phyloP scores from a whole-genome alignment of 2,329 filamentous ascomycete species.

The Fusarium pseudocircinatum region DNA sequence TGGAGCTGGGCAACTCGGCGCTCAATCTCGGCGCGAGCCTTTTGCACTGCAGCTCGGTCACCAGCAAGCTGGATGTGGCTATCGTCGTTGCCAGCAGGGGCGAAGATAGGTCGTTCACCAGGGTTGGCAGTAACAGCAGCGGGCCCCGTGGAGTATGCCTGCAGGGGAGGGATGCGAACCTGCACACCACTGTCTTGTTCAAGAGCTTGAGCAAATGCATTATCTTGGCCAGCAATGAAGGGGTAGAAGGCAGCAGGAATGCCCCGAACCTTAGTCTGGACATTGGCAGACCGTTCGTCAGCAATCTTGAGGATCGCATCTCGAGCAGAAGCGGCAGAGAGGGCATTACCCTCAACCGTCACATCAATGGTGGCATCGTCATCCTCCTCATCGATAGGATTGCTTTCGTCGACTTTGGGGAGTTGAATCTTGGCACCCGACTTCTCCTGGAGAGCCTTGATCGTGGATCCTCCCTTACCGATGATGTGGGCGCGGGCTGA shows the following conservation, averaged over 20 bases:
- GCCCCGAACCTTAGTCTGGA: slow-evolving; percentile 82
- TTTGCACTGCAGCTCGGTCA: slow-evolving; percentile 83
- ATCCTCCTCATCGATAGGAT: slow-evolving; percentile 70
- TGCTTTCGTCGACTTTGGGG: slow-evolving; percentile 77
- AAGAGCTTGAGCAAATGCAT: slow-evolving; percentile 72
- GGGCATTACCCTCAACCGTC: slow-evolving; percentile 87
- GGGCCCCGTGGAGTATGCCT: slow-evolving; percentile 76
- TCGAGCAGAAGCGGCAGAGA: slow-evolving; percentile 84
- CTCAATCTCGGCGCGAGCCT: slow-evolving; percentile 83
- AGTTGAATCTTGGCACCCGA: slow-evolving; percentile 92
- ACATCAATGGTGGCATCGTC: slow-evolving; percentile 89
- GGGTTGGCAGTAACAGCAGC: slow-evolving; percentile 69
- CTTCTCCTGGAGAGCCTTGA: slow-evolving; percentile 88
- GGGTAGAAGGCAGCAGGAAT: slow-evolving; percentile 95
- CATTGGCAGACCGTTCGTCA: slow-evolving; percentile 82
- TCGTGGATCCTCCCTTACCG: slow-evolving; percentile 87
- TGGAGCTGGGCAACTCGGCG: slow-evolving; percentile 79
- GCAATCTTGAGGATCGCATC: slow-evolving; percentile 89
- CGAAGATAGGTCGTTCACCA: slow-evolving; percentile 75
- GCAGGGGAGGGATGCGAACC: slow-evolving; percentile 84
- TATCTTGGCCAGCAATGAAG: slow-evolving; percentile 86
- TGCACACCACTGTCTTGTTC: slow-evolving; percentile 83
- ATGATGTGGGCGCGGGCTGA: slow-evolving; percentile 91
- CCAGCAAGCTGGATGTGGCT: slow-evolving; percentile 87
- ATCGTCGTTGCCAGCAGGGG: slow-evolving; percentile 71